Percentiles rank a stretch among this genome's conserved stretches.
Conservation (phyloP, 2,329 filamentous ascomycete genomes). For the Trichoderma guizhouense region DNA sequence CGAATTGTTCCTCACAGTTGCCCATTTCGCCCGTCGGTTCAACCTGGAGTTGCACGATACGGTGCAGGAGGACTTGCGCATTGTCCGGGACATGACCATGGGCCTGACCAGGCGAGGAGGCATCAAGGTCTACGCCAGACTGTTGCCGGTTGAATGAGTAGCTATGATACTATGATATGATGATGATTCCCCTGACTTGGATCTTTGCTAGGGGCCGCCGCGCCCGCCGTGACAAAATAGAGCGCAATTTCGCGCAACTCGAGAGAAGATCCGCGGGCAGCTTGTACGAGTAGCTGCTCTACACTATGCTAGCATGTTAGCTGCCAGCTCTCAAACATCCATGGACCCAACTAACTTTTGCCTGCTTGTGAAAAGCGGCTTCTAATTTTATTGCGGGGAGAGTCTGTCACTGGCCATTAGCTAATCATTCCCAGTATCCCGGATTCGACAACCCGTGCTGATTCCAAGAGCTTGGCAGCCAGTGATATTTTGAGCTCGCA, state of each 20-base stretch:
- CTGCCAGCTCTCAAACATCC: neutral
- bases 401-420: neutral
- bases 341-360: neutral
- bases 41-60: slow-evolving; percentile 24
- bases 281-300: neutral
- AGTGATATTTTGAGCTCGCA: neutral
- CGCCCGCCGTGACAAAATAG: neutral
- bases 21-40: slow-evolving; percentile 20
- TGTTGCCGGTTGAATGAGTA: neutral
- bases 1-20: slow-evolving; percentile 22
- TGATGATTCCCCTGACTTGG: neutral
- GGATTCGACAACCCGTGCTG: neutral
- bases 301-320: neutral
- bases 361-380: no score
- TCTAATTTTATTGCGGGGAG: neutral
- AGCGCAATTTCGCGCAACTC: neutral
- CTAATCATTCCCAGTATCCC: neutral
- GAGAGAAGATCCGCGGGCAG: neutral
- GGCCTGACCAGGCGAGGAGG: neutral
- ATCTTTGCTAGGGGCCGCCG: neutral
- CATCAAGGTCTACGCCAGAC: neutral
- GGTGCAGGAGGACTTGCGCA: slow-evolving; percentile 14
- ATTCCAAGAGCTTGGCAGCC: neutral
- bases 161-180: neutral
- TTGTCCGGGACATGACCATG: slow-evolving; percentile 2